A percentile compares a stretch with the other conserved stretches of the same genome.
phyloP scores from a whole-genome alignment of 192 early-diverging fungal species.

The Backusella circina region DNA sequence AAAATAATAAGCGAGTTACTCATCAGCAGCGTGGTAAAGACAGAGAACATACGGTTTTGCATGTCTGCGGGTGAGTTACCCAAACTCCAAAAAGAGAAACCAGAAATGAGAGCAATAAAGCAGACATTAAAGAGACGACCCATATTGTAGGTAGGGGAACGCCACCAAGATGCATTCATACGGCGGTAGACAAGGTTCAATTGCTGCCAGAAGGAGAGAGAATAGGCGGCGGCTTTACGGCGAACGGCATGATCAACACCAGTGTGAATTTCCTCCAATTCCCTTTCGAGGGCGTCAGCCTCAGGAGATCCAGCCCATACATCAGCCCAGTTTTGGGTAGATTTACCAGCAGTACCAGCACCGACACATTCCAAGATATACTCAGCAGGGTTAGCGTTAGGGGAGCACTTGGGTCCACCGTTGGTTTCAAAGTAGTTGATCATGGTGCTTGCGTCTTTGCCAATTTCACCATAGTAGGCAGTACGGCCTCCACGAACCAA shows the following conservation, averaged over 20 bases:
- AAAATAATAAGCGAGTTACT: constrained; percentile 56
- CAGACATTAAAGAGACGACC: constrained; percentile 52
- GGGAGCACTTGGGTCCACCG: constrained; percentile 64
- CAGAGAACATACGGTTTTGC: constrained; percentile 52
- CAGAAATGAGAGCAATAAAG: constrained; percentile 53
- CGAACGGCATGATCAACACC: background rate
- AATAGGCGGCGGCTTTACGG: constrained; percentile 14
- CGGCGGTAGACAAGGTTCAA: constrained; percentile 53
- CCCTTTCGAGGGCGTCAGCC: constrained; percentile 32
- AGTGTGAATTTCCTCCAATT: constrained; percentile 49
- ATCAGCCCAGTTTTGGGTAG: constrained; percentile 65
- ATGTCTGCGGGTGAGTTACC: constrained; percentile 47
- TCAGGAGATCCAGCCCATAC: constrained; percentile 66
- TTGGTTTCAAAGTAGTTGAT: constrained; percentile 72
- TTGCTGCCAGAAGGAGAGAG: constrained; percentile 39
- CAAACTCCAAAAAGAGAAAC: constrained; percentile 67
- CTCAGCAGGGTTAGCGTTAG: constrained; percentile 78
- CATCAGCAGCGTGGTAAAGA: constrained; percentile 39
- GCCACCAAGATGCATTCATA: constrained; percentile 68
- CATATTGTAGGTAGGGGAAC: constrained; percentile 67
- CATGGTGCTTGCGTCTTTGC: constrained; percentile 58
- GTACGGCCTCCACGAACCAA: constrained; percentile 73
- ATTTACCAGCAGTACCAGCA: constrained; percentile 18
- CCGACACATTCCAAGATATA: constrained; percentile 84
- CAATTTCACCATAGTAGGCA: constrained; percentile 82